A percentile compares a stretch with the other conserved stretches of the same genome.
These are phyloP conservation scores for Apiotrichum porosum DNA, from an alignment of 1,284 basidiomycete species.

Conservation along the genomic window DNA sequence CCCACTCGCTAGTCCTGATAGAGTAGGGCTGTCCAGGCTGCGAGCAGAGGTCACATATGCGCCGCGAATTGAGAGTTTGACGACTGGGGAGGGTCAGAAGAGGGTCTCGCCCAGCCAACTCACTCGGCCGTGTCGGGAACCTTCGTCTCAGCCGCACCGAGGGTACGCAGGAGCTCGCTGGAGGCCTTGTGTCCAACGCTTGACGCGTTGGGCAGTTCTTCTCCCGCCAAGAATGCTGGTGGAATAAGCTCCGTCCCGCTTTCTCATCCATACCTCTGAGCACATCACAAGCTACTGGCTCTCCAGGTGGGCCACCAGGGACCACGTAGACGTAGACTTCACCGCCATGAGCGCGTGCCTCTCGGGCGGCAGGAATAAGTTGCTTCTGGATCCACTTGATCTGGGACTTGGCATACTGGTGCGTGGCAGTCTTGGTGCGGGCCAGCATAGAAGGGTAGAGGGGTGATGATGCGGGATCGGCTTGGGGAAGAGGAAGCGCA, in stretches of 20 bases:
- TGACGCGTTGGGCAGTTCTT: slow-evolving; percentile 58
- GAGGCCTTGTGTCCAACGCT: slow-evolving; percentile 58
- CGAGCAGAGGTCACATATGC: slow-evolving; percentile 70
- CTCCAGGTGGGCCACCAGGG: slow-evolving; percentile 60
- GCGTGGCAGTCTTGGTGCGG: slow-evolving; percentile 78
- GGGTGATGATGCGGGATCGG: slow-evolving; percentile 20
- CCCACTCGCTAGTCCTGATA: slow-evolving; percentile 66
- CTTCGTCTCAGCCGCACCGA: slow-evolving; percentile 34
- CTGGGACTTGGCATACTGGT: slow-evolving; percentile 89
- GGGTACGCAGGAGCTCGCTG: slow-evolving; percentile 53
- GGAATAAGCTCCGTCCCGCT: neutral
- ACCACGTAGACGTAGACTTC: slow-evolving; percentile 47
- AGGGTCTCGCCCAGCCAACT: slow-evolving; percentile 50
- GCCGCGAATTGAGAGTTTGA: slow-evolving; percentile 59
- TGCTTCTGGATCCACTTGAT: slow-evolving; percentile 90
- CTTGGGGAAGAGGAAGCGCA: slow-evolving; percentile 40
- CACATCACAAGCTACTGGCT: slow-evolving; percentile 54
- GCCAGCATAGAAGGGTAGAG: slow-evolving; percentile 60
- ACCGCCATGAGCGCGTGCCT: slow-evolving; percentile 49
- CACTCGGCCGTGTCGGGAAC: slow-evolving; percentile 46
- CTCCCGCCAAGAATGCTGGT: slow-evolving; percentile 59
- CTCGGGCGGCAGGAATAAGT: slow-evolving; percentile 68
- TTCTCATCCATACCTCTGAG: slow-evolving; percentile 51
- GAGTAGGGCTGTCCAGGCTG: slow-evolving; percentile 63
- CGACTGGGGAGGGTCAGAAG: slow-evolving; percentile 45